A percentile compares a stretch with the other conserved stretches of the same genome.
phyloP scores from a whole-genome alignment of 2,329 filamentous ascomycete genomes.

The Fusarium penzigii region DNA sequence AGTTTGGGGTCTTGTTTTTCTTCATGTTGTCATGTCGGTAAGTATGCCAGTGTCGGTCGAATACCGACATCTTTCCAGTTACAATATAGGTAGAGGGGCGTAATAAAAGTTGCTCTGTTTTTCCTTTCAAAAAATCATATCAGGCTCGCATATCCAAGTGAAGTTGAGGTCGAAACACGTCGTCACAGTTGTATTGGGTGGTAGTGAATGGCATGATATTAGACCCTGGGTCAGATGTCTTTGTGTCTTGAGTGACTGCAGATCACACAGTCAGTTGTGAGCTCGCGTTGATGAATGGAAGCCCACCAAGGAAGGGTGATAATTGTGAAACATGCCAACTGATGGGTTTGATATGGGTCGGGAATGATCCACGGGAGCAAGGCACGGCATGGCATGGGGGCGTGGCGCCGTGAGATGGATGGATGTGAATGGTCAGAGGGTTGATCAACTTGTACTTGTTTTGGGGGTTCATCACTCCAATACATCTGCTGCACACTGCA shows the following conservation, averaged over 20 bases:
- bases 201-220: background rate
- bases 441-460: too few species aligned
- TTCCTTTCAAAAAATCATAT: constrained; percentile 6
- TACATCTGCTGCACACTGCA: too few species aligned
- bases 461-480: too few species aligned
- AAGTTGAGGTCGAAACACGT: background rate
- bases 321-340: background rate
- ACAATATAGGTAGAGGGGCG: constrained; percentile 26
- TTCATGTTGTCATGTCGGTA: constrained; percentile 25
- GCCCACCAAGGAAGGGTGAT: background rate
- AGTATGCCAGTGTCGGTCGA: constrained; percentile 30
- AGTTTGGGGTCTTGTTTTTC: constrained; percentile 15
- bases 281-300: background rate
- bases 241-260: background rate
- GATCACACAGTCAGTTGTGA: background rate
- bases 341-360: background rate
- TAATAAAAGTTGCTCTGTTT: constrained; percentile 31
- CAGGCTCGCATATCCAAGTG: background rate
- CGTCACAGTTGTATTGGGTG: background rate
- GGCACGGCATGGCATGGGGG: background rate
- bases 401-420: too few species aligned
- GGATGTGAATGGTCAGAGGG: too few species aligned
- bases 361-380: background rate
- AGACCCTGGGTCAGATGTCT: background rate
- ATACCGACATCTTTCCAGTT: constrained; percentile 13